Evolutionary conservation across 441 rosid genomes (phyloP).

Genomic region (Francoa sonchifolia): DNA sequence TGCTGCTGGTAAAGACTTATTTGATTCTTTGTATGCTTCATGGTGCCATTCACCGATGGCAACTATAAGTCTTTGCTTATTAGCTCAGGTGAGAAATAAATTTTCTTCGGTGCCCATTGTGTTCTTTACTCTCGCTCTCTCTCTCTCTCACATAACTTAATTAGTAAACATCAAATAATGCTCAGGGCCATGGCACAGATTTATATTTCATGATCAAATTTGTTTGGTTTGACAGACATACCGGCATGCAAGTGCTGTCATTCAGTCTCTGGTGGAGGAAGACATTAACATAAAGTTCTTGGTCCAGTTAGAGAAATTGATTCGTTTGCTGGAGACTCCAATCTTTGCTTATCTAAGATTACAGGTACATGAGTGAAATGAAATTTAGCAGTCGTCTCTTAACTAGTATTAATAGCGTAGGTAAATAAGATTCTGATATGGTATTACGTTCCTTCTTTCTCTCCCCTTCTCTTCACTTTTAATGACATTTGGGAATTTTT

Average conservation of each 20-base stretch:
- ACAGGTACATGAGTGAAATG: constrained; percentile 68
- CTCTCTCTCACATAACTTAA: too few relatives aligned
- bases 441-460: not conserved
- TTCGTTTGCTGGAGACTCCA: constrained; percentile 95
- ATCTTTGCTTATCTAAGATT: constrained; percentile 94
- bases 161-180: too few relatives aligned
- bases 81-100: constrained; percentile 64
- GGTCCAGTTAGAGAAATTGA: constrained; percentile 96
- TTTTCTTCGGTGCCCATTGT: not conserved
- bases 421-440: too few relatives aligned
- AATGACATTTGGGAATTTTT: not conserved
- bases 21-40: constrained; percentile 81
- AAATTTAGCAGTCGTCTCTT: too few relatives aligned
- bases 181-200: too few relatives aligned
- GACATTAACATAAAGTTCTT: constrained; percentile 90
- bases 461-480: not conserved
- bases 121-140: not conserved
- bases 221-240: too few relatives aligned
- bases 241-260: constrained; percentile 85
- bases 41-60: constrained; percentile 99
- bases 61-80: constrained; percentile 89
- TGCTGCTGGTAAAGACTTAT: constrained; percentile 76
- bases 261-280: constrained; percentile 92
- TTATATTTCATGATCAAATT: too few relatives aligned
- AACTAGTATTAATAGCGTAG: too few relatives aligned